Conservation (phyloP, 1,284 basidiomycete species). For the Leccinum fuscescens region DNA sequence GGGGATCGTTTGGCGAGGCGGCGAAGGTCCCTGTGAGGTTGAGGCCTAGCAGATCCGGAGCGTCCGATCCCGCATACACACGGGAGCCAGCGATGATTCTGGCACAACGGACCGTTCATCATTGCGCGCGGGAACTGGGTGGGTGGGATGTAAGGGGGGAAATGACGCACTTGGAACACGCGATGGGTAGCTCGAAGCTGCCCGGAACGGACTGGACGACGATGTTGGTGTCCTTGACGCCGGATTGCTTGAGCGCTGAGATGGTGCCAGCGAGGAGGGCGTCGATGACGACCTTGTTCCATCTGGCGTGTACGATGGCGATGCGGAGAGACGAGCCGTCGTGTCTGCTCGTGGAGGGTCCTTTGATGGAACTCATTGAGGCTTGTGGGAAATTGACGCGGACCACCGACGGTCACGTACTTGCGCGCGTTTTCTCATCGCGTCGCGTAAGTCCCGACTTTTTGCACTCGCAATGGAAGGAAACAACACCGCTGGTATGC, state of each 20-base stretch:
- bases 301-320: conserved; percentile 90
- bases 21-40: conserved; percentile 38
- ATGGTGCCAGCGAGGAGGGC: conserved; percentile 79
- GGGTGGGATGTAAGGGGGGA: background rate
- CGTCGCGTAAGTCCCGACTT: background rate
- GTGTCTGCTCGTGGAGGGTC: conserved; percentile 59
- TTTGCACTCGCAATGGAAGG: conserved; percentile 41
- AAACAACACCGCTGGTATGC: conserved; percentile 45
- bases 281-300: conserved; percentile 88
- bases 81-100: conserved; percentile 85
- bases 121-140: background rate
- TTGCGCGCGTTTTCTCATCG: no score
- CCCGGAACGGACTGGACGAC: conserved; percentile 91
- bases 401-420: background rate
- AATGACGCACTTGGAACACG: conserved; percentile 66
- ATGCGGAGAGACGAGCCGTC: conserved; percentile 81
- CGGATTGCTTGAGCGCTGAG: conserved; percentile 74
- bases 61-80: conserved; percentile 70
- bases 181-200: conserved; percentile 90
- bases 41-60: conserved; percentile 77
- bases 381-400: conserved; percentile 21
- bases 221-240: conserved; percentile 90
- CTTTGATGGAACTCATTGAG: conserved; percentile 72
- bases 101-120: background rate
- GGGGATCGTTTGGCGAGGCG: conserved; percentile 38